Evolutionary conservation across 2,329 filamentous ascomycete species (phyloP).

Genomic region (Cercospora sp.): DNA sequence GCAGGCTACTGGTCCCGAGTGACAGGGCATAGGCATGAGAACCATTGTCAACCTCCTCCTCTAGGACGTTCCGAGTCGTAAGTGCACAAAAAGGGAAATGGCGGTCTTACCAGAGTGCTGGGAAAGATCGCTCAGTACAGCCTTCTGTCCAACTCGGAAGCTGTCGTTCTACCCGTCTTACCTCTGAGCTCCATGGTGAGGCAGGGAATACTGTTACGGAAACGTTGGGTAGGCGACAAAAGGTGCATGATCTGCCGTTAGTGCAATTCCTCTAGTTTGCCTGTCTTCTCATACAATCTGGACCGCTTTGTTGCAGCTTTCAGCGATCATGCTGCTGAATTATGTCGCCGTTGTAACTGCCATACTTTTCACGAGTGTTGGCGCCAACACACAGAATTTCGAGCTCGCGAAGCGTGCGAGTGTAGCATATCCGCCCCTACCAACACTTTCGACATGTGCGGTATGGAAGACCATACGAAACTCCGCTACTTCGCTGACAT

Average conservation of each 20-base stretch:
- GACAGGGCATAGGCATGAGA: background rate
- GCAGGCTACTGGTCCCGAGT: background rate
- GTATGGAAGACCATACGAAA: constrained; percentile 9
- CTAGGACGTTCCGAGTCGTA: background rate
- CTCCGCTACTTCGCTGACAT: background rate
- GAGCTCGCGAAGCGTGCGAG: background rate
- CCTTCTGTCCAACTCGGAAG: constrained; percentile 5
- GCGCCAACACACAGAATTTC: background rate
- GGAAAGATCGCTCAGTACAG: background rate
- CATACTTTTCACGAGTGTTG: background rate
- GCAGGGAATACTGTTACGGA: background rate
- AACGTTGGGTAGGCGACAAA: background rate
- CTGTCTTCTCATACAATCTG: constrained; percentile 12
- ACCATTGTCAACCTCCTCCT: background rate
- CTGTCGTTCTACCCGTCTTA: background rate
- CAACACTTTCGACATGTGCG: constrained; percentile 21
- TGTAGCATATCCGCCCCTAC: constrained; percentile 11
- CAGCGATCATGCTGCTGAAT: background rate
- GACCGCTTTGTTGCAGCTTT: background rate
- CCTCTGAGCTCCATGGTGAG: background rate
- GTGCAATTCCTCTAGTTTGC: background rate
- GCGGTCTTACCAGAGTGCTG: background rate
- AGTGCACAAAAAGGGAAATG: background rate
- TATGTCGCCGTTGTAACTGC: background rate
- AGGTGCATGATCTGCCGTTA: background rate